These are phyloP conservation scores for Phialemoniopsis sp. DNA, from an alignment of 2,329 filamentous ascomycete genomes.

Conservation along the genomic window DNA sequence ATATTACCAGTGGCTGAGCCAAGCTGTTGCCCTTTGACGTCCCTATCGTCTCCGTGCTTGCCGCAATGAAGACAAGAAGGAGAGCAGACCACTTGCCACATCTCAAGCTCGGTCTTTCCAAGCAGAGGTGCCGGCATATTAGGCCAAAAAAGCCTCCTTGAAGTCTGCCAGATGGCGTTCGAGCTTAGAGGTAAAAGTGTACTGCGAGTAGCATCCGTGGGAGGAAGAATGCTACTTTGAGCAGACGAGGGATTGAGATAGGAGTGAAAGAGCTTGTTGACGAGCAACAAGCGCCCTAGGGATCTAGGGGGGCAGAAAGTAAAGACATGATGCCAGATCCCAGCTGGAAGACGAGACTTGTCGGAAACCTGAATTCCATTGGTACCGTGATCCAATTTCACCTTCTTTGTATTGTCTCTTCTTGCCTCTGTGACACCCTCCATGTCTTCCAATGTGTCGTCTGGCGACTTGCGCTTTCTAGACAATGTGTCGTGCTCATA, in stretches of 20 bases:
- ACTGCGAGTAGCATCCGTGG: background rate
- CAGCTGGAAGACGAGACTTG: slow-evolving; percentile 43
- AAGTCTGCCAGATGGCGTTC: slow-evolving; percentile 66
- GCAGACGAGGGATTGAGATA: slow-evolving; percentile 48
- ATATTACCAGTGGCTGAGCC: slow-evolving; percentile 61
- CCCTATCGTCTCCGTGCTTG: slow-evolving; percentile 22
- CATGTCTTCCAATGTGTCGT: slow-evolving; percentile 3
- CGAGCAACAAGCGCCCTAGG: slow-evolving; percentile 60
- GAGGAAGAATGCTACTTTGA: slow-evolving; percentile 17
- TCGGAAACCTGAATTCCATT: slow-evolving; percentile 6
- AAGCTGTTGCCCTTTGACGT: slow-evolving; percentile 25
- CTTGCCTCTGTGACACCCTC: background rate
- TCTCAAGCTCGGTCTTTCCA: slow-evolving; percentile 64
- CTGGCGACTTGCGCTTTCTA: slow-evolving; percentile 21
- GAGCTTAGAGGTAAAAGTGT: slow-evolving; percentile 23
- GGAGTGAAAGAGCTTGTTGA: slow-evolving; percentile 63
- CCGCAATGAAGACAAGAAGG: slow-evolving; percentile 65
- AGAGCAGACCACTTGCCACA: slow-evolving; percentile 69
- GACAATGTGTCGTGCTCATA: slow-evolving; percentile 13
- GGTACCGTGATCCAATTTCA: slow-evolving; percentile 14
- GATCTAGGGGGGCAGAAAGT: slow-evolving; percentile 59
- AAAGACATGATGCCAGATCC: slow-evolving; percentile 70
- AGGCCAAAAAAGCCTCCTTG: slow-evolving; percentile 61
- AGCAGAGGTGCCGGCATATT: slow-evolving; percentile 66
- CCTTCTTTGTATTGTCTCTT: slow-evolving; percentile 16